phyloP scores from a whole-genome alignment of 2,329 filamentous ascomycete genomes.

The Cladobotryum protrusum region DNA sequence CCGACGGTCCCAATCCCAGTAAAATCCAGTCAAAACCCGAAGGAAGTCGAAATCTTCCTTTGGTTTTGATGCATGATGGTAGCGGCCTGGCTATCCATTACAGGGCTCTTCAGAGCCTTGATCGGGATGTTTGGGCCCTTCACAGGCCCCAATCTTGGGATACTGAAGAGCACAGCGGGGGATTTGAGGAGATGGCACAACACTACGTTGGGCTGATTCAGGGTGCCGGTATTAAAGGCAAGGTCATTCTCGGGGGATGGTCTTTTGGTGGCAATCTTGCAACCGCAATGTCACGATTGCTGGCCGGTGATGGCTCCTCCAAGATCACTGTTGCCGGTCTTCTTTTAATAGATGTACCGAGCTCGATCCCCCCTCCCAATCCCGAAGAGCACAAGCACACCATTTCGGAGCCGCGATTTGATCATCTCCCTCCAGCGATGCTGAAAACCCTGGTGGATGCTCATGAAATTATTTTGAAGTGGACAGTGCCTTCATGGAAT shows the following conservation, averaged over 20 bases:
- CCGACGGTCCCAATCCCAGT: too few species aligned
- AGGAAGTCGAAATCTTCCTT: background rate
- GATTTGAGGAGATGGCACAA: conserved; percentile 10
- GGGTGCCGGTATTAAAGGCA: conserved; percentile 1
- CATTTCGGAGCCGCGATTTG: too few species aligned
- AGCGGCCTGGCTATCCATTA: conserved; percentile 9
- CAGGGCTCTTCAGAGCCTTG: conserved; percentile 6
- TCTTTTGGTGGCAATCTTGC: conserved; percentile 4
- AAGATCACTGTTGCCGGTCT: background rate
- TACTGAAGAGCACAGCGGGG: conserved; percentile 5
- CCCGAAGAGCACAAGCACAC: too few species aligned
- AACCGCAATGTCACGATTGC: background rate
- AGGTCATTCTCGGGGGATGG: conserved; percentile 4
- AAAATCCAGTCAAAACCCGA: too few species aligned
- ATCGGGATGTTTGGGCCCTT: conserved; percentile 12
- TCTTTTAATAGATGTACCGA: background rate
- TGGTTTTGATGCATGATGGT: conserved; percentile 14
- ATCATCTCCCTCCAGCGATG: too few species aligned
- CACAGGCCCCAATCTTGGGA: conserved; percentile 8
- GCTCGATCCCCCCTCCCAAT: too few species aligned
- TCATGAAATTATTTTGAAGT: background rate
- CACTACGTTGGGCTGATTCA: conserved; percentile 11
- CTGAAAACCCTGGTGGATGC: too few species aligned
- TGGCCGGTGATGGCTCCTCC: background rate
- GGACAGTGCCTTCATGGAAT: background rate